Evolutionary conservation across 495 filamentous ascomycete species (phyloP), one percentile per base, ranked within the genome.

Genomic region (Bryoglossum gracile): DNA sequence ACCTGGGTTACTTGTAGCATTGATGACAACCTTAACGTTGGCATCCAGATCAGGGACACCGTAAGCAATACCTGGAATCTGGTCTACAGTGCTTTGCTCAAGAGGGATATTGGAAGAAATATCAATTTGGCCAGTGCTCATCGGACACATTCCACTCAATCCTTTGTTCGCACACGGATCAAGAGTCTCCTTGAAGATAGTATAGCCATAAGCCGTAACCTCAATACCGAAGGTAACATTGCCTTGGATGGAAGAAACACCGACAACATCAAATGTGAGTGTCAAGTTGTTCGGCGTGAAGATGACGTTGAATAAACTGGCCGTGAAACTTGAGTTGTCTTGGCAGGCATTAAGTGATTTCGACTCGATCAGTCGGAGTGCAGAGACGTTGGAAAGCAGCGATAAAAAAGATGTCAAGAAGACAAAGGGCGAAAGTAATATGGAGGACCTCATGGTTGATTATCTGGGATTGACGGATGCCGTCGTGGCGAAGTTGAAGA

Each of bases 41-140:
- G 87, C 92, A 62, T 98, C 92, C 14, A 97, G 76, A 65, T 98
- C 92, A 38, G 92, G 92, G 40, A 98, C 82, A 10, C 77, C 84
- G 61, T 91, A 98, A 17, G 86, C 84, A 53, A 97, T 94, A 32
- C 83, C 72, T 40, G 90, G 91, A 65, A 98, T 86, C 22, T 71
- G 56, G 1, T 69, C 60, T 21, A 83, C 65, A 13, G 86, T 80
- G 37, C 69, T 65, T 10, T 65, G 56, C 8, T 72, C 65, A 10
- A 95, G 67, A 8, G 69, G 61, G 16, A 90, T 65, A 53, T 84
- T 85, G 55, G 86, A 83, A 17, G 77, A 71, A 28, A 94, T 72
- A 53, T 84, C 72, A 65, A 96, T 84, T 51, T 84, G 79, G 59
- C 89, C 91, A 2, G 89, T 75, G 22, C 77, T 82, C 92, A 98